Conservation (phyloP, 257 asterid species). For the Solanum appendiculatum region DNA sequence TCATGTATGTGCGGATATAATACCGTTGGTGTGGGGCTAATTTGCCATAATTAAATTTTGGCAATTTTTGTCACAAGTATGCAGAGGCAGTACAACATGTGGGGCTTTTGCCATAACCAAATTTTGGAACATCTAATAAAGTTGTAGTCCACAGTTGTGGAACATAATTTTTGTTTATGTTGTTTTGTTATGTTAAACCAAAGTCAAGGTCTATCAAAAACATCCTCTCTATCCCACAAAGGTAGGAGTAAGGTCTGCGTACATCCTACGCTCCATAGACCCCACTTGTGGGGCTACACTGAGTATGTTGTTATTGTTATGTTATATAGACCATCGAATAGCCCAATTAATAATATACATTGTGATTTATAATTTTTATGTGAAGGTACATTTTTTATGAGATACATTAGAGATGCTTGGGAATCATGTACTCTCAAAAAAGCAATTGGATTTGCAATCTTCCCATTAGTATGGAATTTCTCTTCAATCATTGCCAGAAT, state of each 20-base stretch:
- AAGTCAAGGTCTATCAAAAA: background rate
- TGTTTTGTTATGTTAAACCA: background rate
- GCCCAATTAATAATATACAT: background rate
- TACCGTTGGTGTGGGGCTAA: background rate
- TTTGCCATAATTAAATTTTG: background rate
- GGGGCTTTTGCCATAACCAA: background rate
- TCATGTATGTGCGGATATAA: background rate
- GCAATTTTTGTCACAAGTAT: background rate
- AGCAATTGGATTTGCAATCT: constrained; percentile 60
- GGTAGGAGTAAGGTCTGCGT: background rate
- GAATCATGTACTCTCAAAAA: constrained; percentile 80
- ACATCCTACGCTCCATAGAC: background rate
- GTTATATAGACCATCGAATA: background rate
- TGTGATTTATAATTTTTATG: background rate
- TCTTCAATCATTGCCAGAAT: constrained; percentile 58
- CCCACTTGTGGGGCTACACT: background rate
- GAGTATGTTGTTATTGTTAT: background rate
- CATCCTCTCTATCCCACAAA: background rate
- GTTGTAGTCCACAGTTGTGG: background rate
- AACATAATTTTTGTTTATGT: background rate
- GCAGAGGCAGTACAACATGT: background rate
- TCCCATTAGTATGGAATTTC: constrained; percentile 74
- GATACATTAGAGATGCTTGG: constrained; percentile 55
- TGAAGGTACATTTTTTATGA: constrained; percentile 68
- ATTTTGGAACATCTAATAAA: background rate